Evolutionary conservation across 2,329 filamentous ascomycete genomes (phyloP).

Genomic region (Neonectria faginata): DNA sequence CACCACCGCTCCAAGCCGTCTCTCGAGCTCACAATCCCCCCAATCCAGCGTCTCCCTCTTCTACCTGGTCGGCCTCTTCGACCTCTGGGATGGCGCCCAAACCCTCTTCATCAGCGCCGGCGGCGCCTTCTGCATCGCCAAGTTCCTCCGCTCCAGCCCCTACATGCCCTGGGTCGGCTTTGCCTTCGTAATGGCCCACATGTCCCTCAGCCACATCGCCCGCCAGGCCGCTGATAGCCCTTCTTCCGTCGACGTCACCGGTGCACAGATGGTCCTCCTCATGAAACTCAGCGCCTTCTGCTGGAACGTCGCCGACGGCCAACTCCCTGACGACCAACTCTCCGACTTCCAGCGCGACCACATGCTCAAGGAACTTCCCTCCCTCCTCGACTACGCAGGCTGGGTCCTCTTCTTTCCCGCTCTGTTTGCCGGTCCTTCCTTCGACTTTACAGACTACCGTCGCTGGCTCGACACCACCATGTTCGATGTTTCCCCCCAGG

Average conservation of each 20-base stretch:
- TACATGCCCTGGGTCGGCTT: constrained; percentile 99
- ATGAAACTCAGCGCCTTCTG: constrained; percentile 98
- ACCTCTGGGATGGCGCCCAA: constrained; percentile 85
- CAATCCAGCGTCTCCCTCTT: constrained; percentile 78
- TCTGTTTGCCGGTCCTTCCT: constrained; percentile 88
- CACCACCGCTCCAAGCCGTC: not conserved
- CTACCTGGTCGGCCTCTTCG: constrained; percentile 93
- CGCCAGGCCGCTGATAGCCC: constrained; percentile 79
- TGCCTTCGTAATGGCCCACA: constrained; percentile 92
- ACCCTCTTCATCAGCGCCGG: constrained; percentile 84
- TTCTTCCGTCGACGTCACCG: constrained; percentile 84
- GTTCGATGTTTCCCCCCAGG: constrained; percentile 85
- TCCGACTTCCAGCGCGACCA: constrained; percentile 88
- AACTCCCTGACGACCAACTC: constrained; percentile 81
- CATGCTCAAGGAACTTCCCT: constrained; percentile 79
- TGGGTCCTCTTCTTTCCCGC: constrained; percentile 97
- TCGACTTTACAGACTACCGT: constrained; percentile 93
- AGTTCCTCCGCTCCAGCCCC: constrained; percentile 80
- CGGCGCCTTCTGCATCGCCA: constrained; percentile 85
- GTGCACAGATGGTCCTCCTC: constrained; percentile 96
- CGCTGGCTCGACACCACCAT: constrained; percentile 94
- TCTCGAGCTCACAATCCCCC: constrained; percentile 1
- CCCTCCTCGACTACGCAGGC: constrained; percentile 82
- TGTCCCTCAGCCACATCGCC: constrained; percentile 89
- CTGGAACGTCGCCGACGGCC: constrained; percentile 97